Conservation (phyloP, 108 stramenopile genomes). For the Fistulifera solaris region DNA sequence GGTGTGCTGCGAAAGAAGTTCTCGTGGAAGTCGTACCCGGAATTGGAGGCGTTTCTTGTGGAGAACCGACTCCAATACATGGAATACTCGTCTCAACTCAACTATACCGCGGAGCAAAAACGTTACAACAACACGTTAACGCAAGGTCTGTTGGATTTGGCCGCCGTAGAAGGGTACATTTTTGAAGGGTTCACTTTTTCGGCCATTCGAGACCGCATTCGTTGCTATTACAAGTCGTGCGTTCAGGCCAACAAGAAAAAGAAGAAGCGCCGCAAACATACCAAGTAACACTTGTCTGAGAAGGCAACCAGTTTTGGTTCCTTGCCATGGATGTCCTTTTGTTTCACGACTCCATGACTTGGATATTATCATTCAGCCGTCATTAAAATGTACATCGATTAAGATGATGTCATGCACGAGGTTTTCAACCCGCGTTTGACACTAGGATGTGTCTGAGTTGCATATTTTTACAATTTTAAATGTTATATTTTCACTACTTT, state of each 20-base stretch:
- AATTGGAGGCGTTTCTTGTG: conserved; percentile 45
- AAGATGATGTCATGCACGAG: too few species aligned
- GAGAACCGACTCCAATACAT: conserved; percentile 42
- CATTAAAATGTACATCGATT: too few species aligned
- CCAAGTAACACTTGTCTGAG: too few species aligned
- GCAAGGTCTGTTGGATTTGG: conserved; percentile 59
- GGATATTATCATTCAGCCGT: too few species aligned
- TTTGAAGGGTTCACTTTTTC: conserved; percentile 68
- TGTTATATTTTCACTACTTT: background rate
- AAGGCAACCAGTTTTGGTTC: too few species aligned
- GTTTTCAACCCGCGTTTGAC: too few species aligned
- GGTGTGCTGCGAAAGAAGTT: conserved; percentile 31
- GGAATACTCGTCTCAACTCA: conserved; percentile 41
- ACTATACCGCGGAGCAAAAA: conserved; percentile 77
- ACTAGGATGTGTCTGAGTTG: too few species aligned
- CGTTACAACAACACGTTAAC: conserved; percentile 78
- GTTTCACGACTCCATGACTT: too few species aligned
- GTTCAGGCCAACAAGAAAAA: conserved; percentile 46
- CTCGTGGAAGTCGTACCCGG: conserved; percentile 78
- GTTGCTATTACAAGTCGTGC: conserved; percentile 61
- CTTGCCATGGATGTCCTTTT: too few species aligned
- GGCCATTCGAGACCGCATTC: conserved; percentile 47
- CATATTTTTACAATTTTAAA: too few species aligned
- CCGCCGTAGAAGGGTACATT: conserved; percentile 53
- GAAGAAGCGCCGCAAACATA: background rate